A percentile compares a stretch with the other conserved stretches of the same genome.
These are phyloP conservation scores for Pleurotus djamor DNA, from an alignment of 768 basidiomycete species.

Conservation along the genomic window DNA sequence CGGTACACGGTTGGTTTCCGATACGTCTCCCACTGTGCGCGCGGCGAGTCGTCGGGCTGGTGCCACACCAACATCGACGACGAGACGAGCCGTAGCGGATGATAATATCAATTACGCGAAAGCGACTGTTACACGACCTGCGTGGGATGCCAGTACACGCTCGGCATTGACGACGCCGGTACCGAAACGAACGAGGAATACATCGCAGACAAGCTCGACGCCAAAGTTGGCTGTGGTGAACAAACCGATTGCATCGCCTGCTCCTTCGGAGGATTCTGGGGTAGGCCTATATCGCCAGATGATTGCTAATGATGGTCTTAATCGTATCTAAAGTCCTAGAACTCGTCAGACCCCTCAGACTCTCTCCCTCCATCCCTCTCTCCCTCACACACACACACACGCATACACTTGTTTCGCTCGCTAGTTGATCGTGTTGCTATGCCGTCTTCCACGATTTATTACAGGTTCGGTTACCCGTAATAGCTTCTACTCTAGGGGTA, in stretches of 20 bases:
- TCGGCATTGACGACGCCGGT: conserved; percentile 28
- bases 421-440: conserved; percentile 1
- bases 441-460: conserved; percentile 11
- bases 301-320: conserved; percentile 72
- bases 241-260: conserved; percentile 62
- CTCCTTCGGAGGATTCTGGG: conserved; percentile 79
- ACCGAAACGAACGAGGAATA: conserved; percentile 67
- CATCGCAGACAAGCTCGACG: conserved; percentile 64
- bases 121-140: conserved; percentile 73
- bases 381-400: no score
- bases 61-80: conserved; percentile 40
- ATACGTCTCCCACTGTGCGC: conserved; percentile 42
- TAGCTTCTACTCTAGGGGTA: not conserved
- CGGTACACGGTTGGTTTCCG: conserved; percentile 77
- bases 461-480: not conserved
- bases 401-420: not conserved
- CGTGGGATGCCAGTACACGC: conserved; percentile 69
- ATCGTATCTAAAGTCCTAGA: conserved; percentile 32
- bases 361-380: conserved; percentile 7
- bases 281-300: conserved; percentile 84
- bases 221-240: conserved; percentile 32
- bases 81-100: conserved; percentile 50
- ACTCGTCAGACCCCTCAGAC: conserved; percentile 5
- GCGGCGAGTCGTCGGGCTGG: conserved; percentile 64
- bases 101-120: conserved; percentile 64